phyloP scores from a whole-genome alignment of 257 asterid genomes.

The Solanum ossicruentum region DNA sequence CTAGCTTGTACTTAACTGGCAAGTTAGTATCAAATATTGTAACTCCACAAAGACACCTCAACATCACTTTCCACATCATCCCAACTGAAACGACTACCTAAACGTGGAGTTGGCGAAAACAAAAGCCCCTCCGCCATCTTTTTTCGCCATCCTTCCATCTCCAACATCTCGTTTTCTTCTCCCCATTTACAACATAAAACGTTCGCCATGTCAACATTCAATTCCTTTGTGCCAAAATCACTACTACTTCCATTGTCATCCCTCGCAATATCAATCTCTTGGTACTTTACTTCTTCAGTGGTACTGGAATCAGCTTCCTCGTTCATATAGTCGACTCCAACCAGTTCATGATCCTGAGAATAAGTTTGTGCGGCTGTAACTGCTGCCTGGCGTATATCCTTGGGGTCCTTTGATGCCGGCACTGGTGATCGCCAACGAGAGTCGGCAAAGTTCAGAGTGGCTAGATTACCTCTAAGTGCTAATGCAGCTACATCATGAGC shows the following conservation, averaged over 20 bases:
- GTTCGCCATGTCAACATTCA: neutral
- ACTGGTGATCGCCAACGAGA: conserved; percentile 37
- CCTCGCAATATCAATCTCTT: neutral
- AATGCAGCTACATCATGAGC: conserved; percentile 15
- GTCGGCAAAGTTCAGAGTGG: conserved; percentile 53
- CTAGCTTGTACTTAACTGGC: neutral
- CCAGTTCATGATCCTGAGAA: neutral
- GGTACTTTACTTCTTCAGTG: conserved; percentile 1
- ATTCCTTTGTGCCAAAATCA: neutral
- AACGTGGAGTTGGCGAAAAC: conserved; percentile 43
- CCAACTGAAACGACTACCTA: conserved; percentile 19
- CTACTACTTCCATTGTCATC: neutral
- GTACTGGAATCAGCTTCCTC: neutral
- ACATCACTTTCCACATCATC: conserved; percentile 12
- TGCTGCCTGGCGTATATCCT: conserved; percentile 30
- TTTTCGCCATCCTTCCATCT: conserved; percentile 1
- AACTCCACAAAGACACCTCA: conserved; percentile 27
- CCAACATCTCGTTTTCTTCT: conserved; percentile 4
- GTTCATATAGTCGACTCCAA: neutral
- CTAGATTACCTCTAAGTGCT: conserved; percentile 41
- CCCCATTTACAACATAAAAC: neutral
- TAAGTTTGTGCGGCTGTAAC: conserved; percentile 48
- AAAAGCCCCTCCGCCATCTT: conserved; percentile 31
- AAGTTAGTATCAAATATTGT: neutral
- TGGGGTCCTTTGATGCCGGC: conserved; percentile 27